Conservation (phyloP, 1,284 basidiomycete genomes). For the Ustilago esculenta region DNA sequence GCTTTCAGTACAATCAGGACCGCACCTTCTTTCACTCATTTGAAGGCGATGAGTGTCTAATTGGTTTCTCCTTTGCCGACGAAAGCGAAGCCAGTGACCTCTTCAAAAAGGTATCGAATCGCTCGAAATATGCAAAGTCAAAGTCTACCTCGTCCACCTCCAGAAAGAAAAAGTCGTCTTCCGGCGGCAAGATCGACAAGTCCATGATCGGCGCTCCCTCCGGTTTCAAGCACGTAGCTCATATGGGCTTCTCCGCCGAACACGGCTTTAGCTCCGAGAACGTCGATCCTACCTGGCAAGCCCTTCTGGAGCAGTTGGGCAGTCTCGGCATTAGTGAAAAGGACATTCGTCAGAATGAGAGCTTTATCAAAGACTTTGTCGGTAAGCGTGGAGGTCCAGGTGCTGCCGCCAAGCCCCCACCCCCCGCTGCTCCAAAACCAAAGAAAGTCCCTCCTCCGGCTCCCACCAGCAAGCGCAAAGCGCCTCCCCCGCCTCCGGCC, state of each 20-base stretch:
- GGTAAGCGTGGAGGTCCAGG: conserved; percentile 71
- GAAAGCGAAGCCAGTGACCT: conserved; percentile 88
- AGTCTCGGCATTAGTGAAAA: conserved; percentile 73
- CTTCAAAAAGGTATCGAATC: conserved; percentile 83
- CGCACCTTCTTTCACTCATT: conserved; percentile 94
- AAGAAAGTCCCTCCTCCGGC: conserved; percentile 72
- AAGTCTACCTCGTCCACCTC: conserved; percentile 60
- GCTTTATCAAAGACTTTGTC: conserved; percentile 88
- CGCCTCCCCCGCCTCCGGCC: conserved; percentile 59
- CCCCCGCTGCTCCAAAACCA: conserved; percentile 70
- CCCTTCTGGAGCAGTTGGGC: conserved; percentile 78
- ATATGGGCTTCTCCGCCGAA: conserved; percentile 92
- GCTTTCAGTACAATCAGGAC: conserved; percentile 85
- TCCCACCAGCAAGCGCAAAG: conserved; percentile 58
- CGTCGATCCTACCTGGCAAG: conserved; percentile 92
- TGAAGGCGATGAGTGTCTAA: conserved; percentile 85
- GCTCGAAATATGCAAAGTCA: conserved; percentile 73
- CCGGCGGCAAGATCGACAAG: conserved; percentile 78
- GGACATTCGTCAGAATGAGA: conserved; percentile 79
- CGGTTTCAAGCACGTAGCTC: conserved; percentile 85
- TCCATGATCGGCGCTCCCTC: conserved; percentile 86
- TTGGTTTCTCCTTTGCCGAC: conserved; percentile 89
- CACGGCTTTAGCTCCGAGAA: conserved; percentile 85
- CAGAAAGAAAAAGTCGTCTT: conserved; percentile 70
- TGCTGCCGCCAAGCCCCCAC: conserved; percentile 34